A percentile compares a stretch with the other conserved stretches of the same genome.
phyloP scores from a whole-genome alignment of 129 eudicot species.

The Chrysanthemum seticuspe region DNA sequence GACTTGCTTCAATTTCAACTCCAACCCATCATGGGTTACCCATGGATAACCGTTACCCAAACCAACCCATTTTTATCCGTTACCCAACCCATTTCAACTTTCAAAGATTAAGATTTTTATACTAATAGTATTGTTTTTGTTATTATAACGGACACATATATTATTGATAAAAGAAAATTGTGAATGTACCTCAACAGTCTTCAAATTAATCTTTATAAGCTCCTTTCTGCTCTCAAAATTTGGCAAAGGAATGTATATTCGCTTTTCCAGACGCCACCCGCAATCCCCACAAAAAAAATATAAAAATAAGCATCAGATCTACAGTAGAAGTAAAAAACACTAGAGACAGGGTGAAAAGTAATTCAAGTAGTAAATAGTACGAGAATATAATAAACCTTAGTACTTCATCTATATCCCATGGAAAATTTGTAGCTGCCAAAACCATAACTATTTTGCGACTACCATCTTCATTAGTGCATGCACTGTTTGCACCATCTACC shows the following conservation, averaged over 20 bases:
- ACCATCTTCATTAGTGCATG: constrained; percentile 88
- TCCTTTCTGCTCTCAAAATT: constrained; percentile 89
- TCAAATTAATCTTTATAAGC: constrained; percentile 86
- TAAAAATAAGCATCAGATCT: neutral
- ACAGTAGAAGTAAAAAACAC: neutral
- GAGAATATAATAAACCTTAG: constrained; percentile 47
- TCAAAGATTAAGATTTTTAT: no score
- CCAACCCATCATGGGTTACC: no score
- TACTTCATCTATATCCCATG: constrained; percentile 99
- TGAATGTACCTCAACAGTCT: constrained; percentile 94
- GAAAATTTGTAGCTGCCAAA: constrained; percentile 97
- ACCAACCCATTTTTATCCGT: no score
- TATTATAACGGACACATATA: no score
- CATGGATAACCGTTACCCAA: no score
- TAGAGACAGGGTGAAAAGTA: neutral
- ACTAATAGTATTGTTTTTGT: no score
- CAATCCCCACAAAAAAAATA: constrained; percentile 6
- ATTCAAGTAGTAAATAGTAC: neutral
- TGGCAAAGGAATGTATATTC: constrained; percentile 92
- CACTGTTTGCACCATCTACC: constrained; percentile 86
- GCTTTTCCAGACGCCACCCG: constrained; percentile 93
- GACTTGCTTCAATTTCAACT: no score
- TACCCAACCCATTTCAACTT: no score
- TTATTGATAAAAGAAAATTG: no score
- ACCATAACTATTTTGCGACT: constrained; percentile 97